Percentiles rank a stretch among this genome's conserved stretches.
These are phyloP conservation scores for Suillus discolor DNA, from an alignment of 768 basidiomycete species.

Conservation along the genomic window DNA sequence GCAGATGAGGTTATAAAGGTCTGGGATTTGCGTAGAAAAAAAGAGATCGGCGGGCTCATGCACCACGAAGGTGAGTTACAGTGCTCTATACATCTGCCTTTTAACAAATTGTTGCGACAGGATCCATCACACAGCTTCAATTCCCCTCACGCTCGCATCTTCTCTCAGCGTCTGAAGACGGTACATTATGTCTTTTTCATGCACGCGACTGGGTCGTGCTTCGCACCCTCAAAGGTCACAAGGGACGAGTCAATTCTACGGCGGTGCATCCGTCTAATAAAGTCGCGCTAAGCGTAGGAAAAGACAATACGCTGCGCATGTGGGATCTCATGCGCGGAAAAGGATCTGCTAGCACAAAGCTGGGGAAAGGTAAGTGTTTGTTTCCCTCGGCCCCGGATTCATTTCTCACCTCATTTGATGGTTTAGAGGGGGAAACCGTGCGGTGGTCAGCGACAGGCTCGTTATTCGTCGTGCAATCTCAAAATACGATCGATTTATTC, in stretches of 20 bases:
- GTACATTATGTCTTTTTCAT: constrained; percentile 86
- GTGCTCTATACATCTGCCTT: constrained; percentile 3
- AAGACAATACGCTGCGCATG: constrained; percentile 89
- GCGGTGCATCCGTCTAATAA: constrained; percentile 94
- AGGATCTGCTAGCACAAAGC: constrained; percentile 83
- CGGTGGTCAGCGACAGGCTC: constrained; percentile 82
- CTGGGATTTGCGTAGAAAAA: constrained; percentile 90
- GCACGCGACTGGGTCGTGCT: constrained; percentile 94
- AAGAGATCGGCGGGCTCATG: constrained; percentile 94
- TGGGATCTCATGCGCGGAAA: constrained; percentile 98
- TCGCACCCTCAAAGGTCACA: constrained; percentile 88
- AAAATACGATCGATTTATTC: constrained; percentile 80
- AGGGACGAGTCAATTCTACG: constrained; percentile 86
- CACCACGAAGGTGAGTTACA: constrained; percentile 81
- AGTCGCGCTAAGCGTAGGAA: constrained; percentile 88
- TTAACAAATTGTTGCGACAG: constrained; percentile 40
- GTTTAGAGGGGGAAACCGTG: constrained; percentile 87
- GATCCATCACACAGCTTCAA: constrained; percentile 85
- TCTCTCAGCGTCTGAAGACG: constrained; percentile 91
- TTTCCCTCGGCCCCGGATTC: background rate
- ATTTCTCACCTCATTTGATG: constrained; percentile 3
- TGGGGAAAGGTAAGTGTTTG: constrained; percentile 72
- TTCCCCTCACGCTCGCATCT: constrained; percentile 92
- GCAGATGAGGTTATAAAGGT: constrained; percentile 97
- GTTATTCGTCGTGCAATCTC: constrained; percentile 78